Base-by-base conservation (phyloP, 2,329 filamentous ascomycete genomes). In the Penicillium sp. region DNA sequence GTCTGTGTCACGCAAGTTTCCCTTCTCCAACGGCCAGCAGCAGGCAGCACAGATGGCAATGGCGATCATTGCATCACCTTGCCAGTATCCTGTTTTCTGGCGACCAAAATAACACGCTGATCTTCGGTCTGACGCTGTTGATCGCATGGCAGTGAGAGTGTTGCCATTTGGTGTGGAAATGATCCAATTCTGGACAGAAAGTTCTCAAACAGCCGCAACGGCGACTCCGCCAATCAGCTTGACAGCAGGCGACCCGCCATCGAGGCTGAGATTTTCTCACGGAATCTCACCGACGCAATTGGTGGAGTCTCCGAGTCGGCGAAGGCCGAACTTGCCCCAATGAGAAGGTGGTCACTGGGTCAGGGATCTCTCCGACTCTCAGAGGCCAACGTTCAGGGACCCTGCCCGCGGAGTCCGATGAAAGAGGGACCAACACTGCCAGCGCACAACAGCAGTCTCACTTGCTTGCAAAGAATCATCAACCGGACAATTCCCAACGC, bases 261-360 rank as follows among this genome's bases (percentile, higher is more conserved):
- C 44, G 44, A 46, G 46, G 46, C 46, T 48, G n/a, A 48, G 46
- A 48, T 19, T 46, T 46, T 19, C 15, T 5, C 5, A 5, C 23
- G 23, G 23, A 26, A 26, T 30, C 26, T 29, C n/a, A 11, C 6
- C 21, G 29, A 17, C 35, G 9, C 29, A 7, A 58, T 50, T 58
- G 56, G 56, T 31, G 35, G 47, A 58, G 13, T 21, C 21, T 45
- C 29, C 21, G 8, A 41, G 47, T 8, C 47, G 47, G 35, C 26
- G 19, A 19, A 41, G 23, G 5, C 59, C 54, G 31, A 41, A 30
- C 21, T 45, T 58, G 56, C 57, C 44, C 26, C 19, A 61, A 61
- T 11, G 30, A 56, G 59, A 57, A 61, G 49, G 59, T 47, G 54
- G 54, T 61, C 59, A 49, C 53, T 30, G 31, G 50, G 23, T 41